Conservation (phyloP, 225 moss, liverwort and hornwort genomes). For the Anthoceros angustus region DNA sequence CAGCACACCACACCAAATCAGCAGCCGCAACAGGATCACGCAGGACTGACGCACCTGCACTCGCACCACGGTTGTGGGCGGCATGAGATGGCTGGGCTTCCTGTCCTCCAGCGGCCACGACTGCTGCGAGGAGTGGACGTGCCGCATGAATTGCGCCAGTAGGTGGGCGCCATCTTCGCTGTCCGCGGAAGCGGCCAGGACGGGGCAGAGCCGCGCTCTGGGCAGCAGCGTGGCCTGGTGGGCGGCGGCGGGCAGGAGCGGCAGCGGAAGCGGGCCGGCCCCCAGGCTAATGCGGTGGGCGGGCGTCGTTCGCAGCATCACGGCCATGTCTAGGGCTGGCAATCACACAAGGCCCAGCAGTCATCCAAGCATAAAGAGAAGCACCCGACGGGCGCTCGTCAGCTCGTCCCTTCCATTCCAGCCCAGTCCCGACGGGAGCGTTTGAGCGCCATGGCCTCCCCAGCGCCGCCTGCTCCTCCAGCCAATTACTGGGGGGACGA, state of each 20-base stretch:
- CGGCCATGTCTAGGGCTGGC: no score
- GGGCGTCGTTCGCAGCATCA: no score
- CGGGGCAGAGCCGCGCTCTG: not conserved
- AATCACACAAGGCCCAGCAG: no score
- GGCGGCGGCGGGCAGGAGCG: not conserved
- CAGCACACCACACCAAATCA: not conserved
- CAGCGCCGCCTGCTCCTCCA: not conserved
- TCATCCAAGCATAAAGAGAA: no score
- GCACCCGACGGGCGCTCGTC: no score
- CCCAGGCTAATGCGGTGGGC: no score
- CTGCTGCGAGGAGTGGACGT: slow-evolving; percentile 61
- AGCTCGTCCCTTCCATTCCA: no score
- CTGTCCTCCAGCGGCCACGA: slow-evolving; percentile 71
- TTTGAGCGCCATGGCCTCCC: no score
- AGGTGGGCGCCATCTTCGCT: slow-evolving; percentile 30
- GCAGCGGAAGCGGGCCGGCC: no score
- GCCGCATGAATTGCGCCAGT: slow-evolving; percentile 56
- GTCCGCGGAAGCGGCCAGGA: not conserved
- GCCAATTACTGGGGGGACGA: slow-evolving; percentile 45
- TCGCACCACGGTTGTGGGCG: slow-evolving; percentile 53
- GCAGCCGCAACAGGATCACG: no score
- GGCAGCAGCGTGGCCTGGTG: not conserved
- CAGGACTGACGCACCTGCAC: slow-evolving; percentile 27
- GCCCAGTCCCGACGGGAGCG: no score
- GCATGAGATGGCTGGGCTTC: slow-evolving; percentile 64